Evolutionary conservation across 1,284 basidiomycete species (phyloP).

Genomic region (Pisolithus thermaeus): DNA sequence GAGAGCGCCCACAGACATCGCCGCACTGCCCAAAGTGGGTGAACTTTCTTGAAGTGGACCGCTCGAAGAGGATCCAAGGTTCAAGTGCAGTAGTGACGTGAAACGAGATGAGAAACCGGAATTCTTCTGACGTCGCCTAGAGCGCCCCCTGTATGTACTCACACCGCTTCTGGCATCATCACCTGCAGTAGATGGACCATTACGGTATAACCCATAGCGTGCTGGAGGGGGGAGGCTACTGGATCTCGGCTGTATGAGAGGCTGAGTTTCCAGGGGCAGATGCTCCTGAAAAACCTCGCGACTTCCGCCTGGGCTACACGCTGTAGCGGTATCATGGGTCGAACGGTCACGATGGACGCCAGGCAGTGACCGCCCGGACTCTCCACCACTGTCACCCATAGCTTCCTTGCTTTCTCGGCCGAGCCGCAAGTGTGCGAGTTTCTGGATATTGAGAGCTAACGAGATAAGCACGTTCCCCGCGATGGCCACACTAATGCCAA

Average conservation of each 20-base stretch:
- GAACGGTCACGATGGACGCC: neutral
- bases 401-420: constrained; percentile 34
- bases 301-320: constrained; percentile 2
- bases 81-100: constrained; percentile 10
- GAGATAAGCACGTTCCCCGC: constrained; percentile 87
- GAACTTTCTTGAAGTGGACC: constrained; percentile 3
- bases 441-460: constrained; percentile 86
- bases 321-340: constrained; percentile 2
- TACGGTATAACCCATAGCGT: constrained; percentile 15
- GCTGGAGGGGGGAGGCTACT: constrained; percentile 13
- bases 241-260: constrained; percentile 24
- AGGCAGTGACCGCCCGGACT: constrained; percentile 1
- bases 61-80: constrained; percentile 7
- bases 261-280: constrained; percentile 20
- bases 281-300: constrained; percentile 10
- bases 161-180: constrained; percentile 25
- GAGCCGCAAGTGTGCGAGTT: constrained; percentile 80
- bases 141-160: constrained; percentile 17
- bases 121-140: constrained; percentile 19
- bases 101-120: constrained; percentile 18
- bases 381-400: constrained; percentile 7
- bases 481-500: constrained; percentile 83
- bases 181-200: constrained; percentile 2
- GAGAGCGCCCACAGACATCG: constrained; percentile 28
- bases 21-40: constrained; percentile 15